A percentile compares a stretch with the other conserved stretches of the same genome.
These are phyloP conservation scores for Blastobotrys apis DNA, from an alignment of 1,139 yeast genomes.

Conservation along the genomic window DNA sequence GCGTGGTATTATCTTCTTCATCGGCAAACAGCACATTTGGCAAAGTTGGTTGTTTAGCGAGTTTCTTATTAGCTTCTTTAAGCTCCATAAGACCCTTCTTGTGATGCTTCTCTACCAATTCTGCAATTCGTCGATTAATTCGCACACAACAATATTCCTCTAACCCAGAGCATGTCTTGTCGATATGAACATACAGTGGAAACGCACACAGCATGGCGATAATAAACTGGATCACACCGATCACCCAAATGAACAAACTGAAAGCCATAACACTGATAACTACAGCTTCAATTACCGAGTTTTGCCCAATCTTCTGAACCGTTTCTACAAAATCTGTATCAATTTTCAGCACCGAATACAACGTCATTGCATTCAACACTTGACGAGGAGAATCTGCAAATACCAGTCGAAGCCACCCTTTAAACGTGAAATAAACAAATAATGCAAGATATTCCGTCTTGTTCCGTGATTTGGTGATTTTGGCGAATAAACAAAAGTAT, in stretches of 20 bases:
- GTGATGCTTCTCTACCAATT: slow-evolving; percentile 48
- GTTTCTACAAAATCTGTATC: slow-evolving; percentile 48
- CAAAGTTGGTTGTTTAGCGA: slow-evolving; percentile 24
- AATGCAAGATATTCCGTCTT: slow-evolving; percentile 66
- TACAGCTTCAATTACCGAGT: slow-evolving; percentile 62
- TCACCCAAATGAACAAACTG: slow-evolving; percentile 70
- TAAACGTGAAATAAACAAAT: slow-evolving; percentile 61
- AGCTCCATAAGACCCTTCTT: slow-evolving; percentile 29
- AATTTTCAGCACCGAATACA: slow-evolving; percentile 49
- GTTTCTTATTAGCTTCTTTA: slow-evolving; percentile 25
- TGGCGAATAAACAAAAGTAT: slow-evolving; percentile 67
- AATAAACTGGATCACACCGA: slow-evolving; percentile 58
- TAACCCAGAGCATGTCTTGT: slow-evolving; percentile 39
- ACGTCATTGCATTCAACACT: slow-evolving; percentile 71
- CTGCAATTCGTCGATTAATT: slow-evolving; percentile 53
- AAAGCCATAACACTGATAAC: slow-evolving; percentile 70
- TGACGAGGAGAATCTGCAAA: slow-evolving; percentile 90
- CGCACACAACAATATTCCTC: slow-evolving; percentile 57
- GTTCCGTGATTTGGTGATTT: slow-evolving; percentile 58
- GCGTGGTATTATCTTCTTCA: slow-evolving; percentile 8
- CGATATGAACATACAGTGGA: slow-evolving; percentile 51
- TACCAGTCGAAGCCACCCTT: slow-evolving; percentile 58
- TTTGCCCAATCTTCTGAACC: slow-evolving; percentile 53
- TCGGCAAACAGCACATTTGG: slow-evolving; percentile 17
- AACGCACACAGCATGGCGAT: slow-evolving; percentile 53